A percentile compares a stretch with the other conserved stretches of the same genome.
These are phyloP conservation scores for Aspergillus quadrilineatus DNA, from an alignment of 2,329 filamentous ascomycete species.

Conservation along the genomic window DNA sequence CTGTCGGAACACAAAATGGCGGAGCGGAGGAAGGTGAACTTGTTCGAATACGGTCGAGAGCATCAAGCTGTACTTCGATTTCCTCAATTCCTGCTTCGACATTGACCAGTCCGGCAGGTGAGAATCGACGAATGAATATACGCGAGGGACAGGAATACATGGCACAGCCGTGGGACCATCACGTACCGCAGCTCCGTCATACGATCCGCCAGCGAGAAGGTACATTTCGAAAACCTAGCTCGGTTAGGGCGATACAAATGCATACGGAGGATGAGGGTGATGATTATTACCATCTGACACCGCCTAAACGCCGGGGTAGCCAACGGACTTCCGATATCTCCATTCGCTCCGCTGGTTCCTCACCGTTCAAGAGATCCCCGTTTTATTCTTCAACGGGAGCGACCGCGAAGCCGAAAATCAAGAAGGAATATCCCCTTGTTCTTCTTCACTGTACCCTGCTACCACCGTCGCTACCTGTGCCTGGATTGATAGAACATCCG, in stretches of 20 bases:
- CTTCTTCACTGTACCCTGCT: conserved; percentile 61
- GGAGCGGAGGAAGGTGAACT: conserved; percentile 30
- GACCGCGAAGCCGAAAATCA: conserved; percentile 33
- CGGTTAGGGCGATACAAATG: conserved; percentile 47
- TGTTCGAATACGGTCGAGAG: conserved; percentile 26
- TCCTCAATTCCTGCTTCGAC: conserved; percentile 44
- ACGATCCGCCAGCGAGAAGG: conserved; percentile 36
- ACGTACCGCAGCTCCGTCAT: conserved; percentile 21
- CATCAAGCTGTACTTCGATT: conserved; percentile 43
- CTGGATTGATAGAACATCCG: conserved; percentile 33
- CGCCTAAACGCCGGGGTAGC: conserved; percentile 31
- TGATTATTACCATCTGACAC: conserved; percentile 38
- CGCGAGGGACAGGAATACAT: conserved; percentile 20
- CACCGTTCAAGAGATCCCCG: conserved; percentile 33
- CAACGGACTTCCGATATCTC: conserved; percentile 31
- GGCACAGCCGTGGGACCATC: conserved; percentile 21
- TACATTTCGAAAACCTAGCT: conserved; percentile 47
- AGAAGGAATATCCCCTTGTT: conserved; percentile 57
- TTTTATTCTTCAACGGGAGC: conserved; percentile 35
- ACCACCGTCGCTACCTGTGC: conserved; percentile 52
- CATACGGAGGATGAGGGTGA: conserved; percentile 44
- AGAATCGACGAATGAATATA: conserved; percentile 22
- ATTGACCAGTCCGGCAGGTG: conserved; percentile 32
- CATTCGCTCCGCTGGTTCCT: conserved; percentile 34
- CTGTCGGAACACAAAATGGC: conserved; percentile 26